Base-by-base conservation (phyloP, 495 filamentous ascomycete genomes). In the Polyplosphaeria fusca region DNA sequence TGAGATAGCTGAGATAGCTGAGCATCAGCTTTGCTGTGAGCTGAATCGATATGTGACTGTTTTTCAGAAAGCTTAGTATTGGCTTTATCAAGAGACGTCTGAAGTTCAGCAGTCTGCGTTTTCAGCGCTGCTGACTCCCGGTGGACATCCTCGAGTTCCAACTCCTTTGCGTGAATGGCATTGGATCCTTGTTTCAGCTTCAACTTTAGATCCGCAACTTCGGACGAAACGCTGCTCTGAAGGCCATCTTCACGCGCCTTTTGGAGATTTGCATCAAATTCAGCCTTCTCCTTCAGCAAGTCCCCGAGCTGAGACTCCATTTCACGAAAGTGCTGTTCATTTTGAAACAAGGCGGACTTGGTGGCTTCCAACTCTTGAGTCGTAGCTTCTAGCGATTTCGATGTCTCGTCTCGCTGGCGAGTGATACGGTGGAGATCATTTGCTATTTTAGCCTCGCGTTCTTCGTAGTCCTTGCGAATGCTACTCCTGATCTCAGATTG, bases 381-480 rank as follows among this genome's bases (percentile, higher is more conserved):
- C 12, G 25, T 27, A 5, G 18, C 24, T 24, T 47, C 20, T 13
- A 54, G 18, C 16, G 26, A 22, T 2, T 49, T 35, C 9, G 42
- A 1, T 4, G 41, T 43, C 16, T 60, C 50, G 25, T 54, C 49
- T 27, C 43, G 35, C 50, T 60, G 43, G 13, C 18, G 28, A 7
- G 43, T 48, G n/a, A 55, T 4, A 24, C 57, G 43, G 40, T 60
- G 57, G 13, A 60, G 30, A 11, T 50, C n/a, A 19, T 54, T 60
- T 5, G 7, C 18, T 11, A 45, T 27, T 5, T 23, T 42, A 16
- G 40, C 43, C 22, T 60, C 35, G 19, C 43, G 43, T 20, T 60
- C 49, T 12, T 27, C 5, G 27, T 48, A 22, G 1, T 11, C 20
- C 40, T 55, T 45, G 11, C 25, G 4, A 4, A 16, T 11, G 4